A percentile compares a stretch with the other conserved stretches of the same genome.
phyloP scores from a whole-genome alignment of 75 land plant genomes.

The Sequoiadendron giganteum region DNA sequence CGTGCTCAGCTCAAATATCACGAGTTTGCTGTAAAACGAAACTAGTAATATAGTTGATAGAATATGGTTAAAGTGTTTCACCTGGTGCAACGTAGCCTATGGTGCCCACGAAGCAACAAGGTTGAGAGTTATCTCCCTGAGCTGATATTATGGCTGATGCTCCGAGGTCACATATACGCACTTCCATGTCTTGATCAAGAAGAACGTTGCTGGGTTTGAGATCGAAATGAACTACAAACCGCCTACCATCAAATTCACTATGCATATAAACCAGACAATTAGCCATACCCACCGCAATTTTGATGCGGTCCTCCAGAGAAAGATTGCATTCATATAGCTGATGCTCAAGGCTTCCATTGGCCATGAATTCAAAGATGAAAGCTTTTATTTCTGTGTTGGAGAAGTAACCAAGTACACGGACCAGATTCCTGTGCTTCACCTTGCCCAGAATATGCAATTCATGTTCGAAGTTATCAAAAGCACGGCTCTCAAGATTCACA shows the following conservation, averaged over 20 bases:
- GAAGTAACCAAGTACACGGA: neutral
- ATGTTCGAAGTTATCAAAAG: neutral
- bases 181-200: slow-evolving; percentile 15
- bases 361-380: neutral
- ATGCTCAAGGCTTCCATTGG: slow-evolving; percentile 25
- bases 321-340: slow-evolving; percentile 12
- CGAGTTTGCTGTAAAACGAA: neutral
- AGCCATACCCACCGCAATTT: neutral
- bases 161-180: slow-evolving; percentile 12
- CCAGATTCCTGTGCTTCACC: neutral
- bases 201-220: slow-evolving; percentile 19
- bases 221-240: slow-evolving; percentile 14
- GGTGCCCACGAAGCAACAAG: neutral
- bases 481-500: neutral
- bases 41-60: neutral
- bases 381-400: slow-evolving; percentile 6
- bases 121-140: neutral
- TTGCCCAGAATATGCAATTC: slow-evolving; percentile 8
- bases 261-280: slow-evolving; percentile 4
- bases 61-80: neutral
- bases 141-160: neutral
- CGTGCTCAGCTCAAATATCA: too few relatives aligned
- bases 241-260: neutral
- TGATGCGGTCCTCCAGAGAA: neutral
- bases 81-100: neutral